Evolutionary conservation across 2,329 filamentous ascomycete genomes (phyloP), one percentile per base, ranked within the genome.

Genomic region (Fusarium verticillioides): DNA sequence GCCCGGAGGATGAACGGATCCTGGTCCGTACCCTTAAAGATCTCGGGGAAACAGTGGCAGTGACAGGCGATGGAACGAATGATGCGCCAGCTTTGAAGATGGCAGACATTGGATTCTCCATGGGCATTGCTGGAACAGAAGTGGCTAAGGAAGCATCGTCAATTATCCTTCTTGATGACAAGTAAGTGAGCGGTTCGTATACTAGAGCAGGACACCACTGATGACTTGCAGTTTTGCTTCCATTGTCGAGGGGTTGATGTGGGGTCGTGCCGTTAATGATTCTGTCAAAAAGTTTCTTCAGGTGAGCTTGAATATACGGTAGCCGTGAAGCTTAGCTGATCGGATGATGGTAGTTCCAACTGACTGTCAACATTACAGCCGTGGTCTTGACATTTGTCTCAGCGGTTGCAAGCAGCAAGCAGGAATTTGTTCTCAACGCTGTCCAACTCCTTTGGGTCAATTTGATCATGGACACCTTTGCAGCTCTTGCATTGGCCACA

Each of bases 1-100:
- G 89, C 4, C 90, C 90, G 0, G 90, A 92, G 69, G 90, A 92
- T 75, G 92, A 92, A 81, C 85, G 86, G 2, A 89, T 92, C 60
- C 81, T 93, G 10, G 90, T 92, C 7, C 84, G 85, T 9, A 87
- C 86, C 19, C 85, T 92, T 26, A 91, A 91, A 81, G 88, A 90
- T 57, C 85, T 90, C 21, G 89, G 89, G 7, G 89, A 91, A 79
- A 91, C 81, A 0, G 85, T 88, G 3, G 87, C 86, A 15, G 86
- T 89, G 4, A 91, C 90, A 18, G 89, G 90, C 19, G 90, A 91
- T 72, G 89, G 89, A 11, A 90, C 88, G 9, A 91, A 91, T 63
- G 89, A 91, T 70, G 89, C 87, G 0, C 87, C 89, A 11, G 89
- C 89, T 19, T 80, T 91, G 60, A 89, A 88, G 73, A 87, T 87